A percentile compares a stretch with the other conserved stretches of the same genome.
phyloP scores from a whole-genome alignment of 2,329 filamentous ascomycete species.

The Fusarium caatingaense region DNA sequence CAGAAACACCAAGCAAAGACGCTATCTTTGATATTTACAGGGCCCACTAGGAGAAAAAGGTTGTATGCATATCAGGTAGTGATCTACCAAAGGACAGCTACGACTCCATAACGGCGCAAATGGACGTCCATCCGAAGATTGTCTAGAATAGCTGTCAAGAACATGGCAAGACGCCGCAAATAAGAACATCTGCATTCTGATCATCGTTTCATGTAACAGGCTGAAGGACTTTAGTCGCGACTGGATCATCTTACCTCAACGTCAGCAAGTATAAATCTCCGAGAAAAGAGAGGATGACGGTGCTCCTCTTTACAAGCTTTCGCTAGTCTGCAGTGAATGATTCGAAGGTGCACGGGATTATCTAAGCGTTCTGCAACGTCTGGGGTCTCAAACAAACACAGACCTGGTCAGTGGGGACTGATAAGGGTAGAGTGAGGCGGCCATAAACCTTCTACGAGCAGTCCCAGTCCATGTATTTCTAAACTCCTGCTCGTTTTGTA shows the following conservation, averaged over 20 bases:
- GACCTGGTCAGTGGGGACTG: not conserved
- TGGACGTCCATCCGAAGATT: rapidly evolving
- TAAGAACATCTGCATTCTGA: too few species aligned
- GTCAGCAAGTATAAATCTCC: not conserved
- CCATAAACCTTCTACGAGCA: not conserved
- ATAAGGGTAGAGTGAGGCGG: not conserved
- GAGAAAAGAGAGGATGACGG: not conserved
- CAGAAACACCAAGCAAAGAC: not conserved
- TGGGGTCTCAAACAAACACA: not conserved
- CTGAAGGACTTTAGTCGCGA: not conserved
- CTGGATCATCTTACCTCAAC: not conserved
- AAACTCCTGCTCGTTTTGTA: not conserved
- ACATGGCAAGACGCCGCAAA: not conserved
- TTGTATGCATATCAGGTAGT: not conserved
- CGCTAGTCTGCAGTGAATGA: not conserved
- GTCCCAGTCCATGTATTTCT: not conserved
- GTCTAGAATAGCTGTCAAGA: not conserved
- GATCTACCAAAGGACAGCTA: not conserved
- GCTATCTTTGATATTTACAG: not conserved
- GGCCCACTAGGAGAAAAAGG: not conserved
- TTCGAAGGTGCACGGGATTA: not conserved
- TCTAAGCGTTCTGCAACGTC: not conserved
- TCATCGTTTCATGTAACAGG: not conserved
- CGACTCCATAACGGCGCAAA: not conserved
- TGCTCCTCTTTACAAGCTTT: not conserved